A percentile compares a stretch with the other conserved stretches of the same genome.
Evolutionary conservation across 2,329 filamentous ascomycete species (phyloP).

Genomic region (Knoxdaviesia capensis): DNA sequence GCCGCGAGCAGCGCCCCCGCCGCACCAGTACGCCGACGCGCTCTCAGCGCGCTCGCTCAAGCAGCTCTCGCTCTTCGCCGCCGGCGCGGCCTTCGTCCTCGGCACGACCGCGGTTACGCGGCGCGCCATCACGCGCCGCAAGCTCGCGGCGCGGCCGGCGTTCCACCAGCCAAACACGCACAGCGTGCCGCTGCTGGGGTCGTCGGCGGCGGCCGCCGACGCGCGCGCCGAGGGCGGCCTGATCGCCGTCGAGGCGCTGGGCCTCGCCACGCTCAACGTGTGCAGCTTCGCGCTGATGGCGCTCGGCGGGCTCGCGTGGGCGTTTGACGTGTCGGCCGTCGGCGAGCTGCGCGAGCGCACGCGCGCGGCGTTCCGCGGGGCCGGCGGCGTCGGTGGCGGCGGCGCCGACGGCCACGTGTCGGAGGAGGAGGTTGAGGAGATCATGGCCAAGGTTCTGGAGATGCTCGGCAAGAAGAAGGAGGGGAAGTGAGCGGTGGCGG

Average conservation of each 20-base stretch:
- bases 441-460: constrained; percentile 38
- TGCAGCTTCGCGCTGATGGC: constrained; percentile 54
- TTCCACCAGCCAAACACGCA: constrained; percentile 48
- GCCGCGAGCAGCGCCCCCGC: too few species aligned
- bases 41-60: constrained; percentile 9
- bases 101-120: constrained; percentile 53
- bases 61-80: constrained; percentile 51
- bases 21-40: too few species aligned
- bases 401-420: constrained; percentile 19
- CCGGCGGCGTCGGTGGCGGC: constrained; percentile 14
- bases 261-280: constrained; percentile 74
- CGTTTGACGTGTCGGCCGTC: constrained; percentile 52
- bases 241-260: constrained; percentile 67
- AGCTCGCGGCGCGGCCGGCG: constrained; percentile 39
- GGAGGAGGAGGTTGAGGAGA: constrained; percentile 40
- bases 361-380: constrained; percentile 17
- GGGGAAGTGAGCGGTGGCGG: too few species aligned
- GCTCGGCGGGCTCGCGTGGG: constrained; percentile 54
- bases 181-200: constrained; percentile 13
- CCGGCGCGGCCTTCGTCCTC: constrained; percentile 56
- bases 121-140: constrained; percentile 46
- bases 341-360: constrained; percentile 40
- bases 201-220: not conserved
- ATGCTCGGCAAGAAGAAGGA: constrained; percentile 17
- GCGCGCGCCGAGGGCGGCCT: constrained; percentile 36